Percentiles rank a stretch among this genome's conserved stretches.
phyloP scores from a whole-genome alignment of 345 rosid species.

The Melaleuca quinquenervia region DNA sequence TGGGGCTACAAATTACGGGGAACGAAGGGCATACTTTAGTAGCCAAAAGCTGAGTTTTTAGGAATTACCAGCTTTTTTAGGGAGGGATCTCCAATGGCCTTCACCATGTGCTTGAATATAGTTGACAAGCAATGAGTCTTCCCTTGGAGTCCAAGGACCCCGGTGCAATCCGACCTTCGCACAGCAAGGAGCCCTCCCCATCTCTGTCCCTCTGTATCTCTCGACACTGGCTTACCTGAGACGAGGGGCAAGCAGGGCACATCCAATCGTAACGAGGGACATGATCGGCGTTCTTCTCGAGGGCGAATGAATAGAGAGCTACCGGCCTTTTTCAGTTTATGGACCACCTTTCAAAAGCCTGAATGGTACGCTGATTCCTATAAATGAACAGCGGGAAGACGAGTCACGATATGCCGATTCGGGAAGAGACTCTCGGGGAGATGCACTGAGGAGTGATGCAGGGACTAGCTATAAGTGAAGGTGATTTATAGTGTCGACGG shows the following conservation, averaged over 20 bases:
- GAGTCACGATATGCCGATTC: not conserved
- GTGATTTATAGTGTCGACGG: not conserved
- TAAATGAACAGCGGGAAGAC: not conserved
- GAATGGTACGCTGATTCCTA: not conserved
- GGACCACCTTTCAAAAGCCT: not conserved
- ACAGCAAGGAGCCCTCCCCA: constrained; percentile 54
- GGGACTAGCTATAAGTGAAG: not conserved
- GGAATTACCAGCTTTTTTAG: constrained; percentile 39
- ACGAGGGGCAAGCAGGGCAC: not conserved
- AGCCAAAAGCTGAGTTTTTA: not conserved
- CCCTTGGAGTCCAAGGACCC: constrained; percentile 55
- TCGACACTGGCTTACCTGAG: not conserved
- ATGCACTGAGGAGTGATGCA: not conserved
- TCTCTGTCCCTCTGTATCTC: constrained; percentile 4
- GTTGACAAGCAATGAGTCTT: constrained; percentile 41
- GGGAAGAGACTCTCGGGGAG: not conserved
- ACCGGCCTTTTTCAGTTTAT: not conserved
- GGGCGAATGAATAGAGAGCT: not conserved
- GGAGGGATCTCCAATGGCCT: constrained; percentile 50
- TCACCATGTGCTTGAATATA: constrained; percentile 46
- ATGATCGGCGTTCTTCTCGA: not conserved
- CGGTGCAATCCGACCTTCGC: constrained; percentile 47
- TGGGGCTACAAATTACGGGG: not conserved
- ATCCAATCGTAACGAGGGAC: not conserved
- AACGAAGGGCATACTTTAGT: not conserved